These are phyloP conservation scores for Geotrichum europaeum DNA, from an alignment of 1,139 yeast genomes.

Conservation along the genomic window DNA sequence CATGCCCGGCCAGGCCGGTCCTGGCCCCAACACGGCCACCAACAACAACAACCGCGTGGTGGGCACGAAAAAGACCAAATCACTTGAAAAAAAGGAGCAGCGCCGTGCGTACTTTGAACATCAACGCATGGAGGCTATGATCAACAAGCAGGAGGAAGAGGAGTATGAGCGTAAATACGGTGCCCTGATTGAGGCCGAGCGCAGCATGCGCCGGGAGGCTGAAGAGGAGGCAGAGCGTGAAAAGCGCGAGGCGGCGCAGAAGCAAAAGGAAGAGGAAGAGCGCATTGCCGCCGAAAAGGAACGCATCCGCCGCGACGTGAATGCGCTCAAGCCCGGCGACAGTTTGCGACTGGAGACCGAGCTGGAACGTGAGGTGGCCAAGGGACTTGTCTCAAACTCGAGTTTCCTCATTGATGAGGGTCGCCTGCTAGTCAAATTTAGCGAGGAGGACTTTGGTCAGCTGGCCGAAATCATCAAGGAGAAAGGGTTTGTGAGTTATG, in stretches of 20 bases:
- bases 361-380: constrained; percentile 10
- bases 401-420: constrained; percentile 15
- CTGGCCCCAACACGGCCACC: constrained; percentile 8
- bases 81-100: constrained; percentile 19
- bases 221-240: constrained; percentile 16
- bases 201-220: constrained; percentile 11
- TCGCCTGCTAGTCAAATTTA: constrained; percentile 10
- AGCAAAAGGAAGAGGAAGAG: constrained; percentile 15
- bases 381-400: neutral
- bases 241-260: constrained; percentile 11
- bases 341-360: constrained; percentile 5
- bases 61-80: constrained; percentile 20
- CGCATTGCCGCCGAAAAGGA: constrained; percentile 7
- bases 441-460: constrained; percentile 9
- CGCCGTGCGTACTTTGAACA: constrained; percentile 19
- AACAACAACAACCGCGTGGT: constrained; percentile 9
- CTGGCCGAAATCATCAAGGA: constrained; percentile 7
- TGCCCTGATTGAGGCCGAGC: constrained; percentile 14
- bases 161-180: constrained; percentile 15
- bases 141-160: constrained; percentile 17
- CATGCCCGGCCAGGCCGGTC: constrained; percentile 9
- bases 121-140: constrained; percentile 14
- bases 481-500: constrained; percentile 11
- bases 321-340: constrained; percentile 13
- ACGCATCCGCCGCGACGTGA: constrained; percentile 4